Evolutionary conservation across 352 stramenopile species (phyloP), one percentile per base, ranked within the genome.

Genomic region (Globisporangium barbulae): DNA sequence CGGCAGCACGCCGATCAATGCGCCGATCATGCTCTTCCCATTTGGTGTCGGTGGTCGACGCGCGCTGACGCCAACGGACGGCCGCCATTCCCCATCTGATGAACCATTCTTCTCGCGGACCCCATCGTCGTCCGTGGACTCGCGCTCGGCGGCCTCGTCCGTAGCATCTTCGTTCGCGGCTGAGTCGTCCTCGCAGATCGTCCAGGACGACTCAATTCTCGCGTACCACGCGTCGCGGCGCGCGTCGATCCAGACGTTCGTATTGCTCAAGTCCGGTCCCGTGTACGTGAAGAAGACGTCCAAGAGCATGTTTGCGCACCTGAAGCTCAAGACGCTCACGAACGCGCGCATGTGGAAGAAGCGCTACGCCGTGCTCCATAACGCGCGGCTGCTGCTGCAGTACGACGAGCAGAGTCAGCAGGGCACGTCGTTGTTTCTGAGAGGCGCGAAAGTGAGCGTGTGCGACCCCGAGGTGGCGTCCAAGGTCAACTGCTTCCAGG

Each of bases 401-500:
- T 79, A 90, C 60, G 81, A 93, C 47, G 83, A 91, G 41, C 70
- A 68, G 58, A 68, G 65, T 42, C 69, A 76, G 47, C 76, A 81
- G 50, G 70, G 74, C 47, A 91, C 82, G 35, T 79, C 81, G 52
- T 72, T 96, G 6, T 91, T 83, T 55, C 72, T 96, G 28, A 79
- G 85, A 39, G 73, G 79, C 55, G 87, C 85, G 6, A 91, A 90
- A 65, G 87, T 96, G 56, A 75, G 71, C 49, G 83, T 73, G 48
- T 91, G 84, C 41, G 80, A 92, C 53, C 77, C 80, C 0, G 87
- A 93, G 55, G 72, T 91, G 45, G 87, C 73, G 0, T 59, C 70
- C 31, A 93, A 93, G 56, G 79, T 90, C 49, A 88, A 91, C 61
- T 94, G 87, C 67, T 93, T 96, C 63, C 82, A 96, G 73, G 65